These are phyloP conservation scores for Malus sylvestris DNA, from an alignment of 306 rosid species.

Conservation along the genomic window DNA sequence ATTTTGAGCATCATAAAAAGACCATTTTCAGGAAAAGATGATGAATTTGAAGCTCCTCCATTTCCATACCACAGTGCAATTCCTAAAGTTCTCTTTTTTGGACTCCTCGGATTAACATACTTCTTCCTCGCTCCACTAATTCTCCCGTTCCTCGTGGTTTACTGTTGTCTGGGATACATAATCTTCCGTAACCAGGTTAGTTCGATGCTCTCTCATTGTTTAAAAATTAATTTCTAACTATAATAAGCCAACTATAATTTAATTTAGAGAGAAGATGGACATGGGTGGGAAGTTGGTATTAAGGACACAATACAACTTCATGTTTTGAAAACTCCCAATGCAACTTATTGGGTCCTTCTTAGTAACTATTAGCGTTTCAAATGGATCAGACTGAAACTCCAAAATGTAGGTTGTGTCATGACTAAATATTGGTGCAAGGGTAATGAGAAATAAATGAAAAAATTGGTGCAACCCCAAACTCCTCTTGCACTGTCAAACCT, in stretches of 20 bases:
- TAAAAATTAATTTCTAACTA: neutral
- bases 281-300: neutral
- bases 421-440: neutral
- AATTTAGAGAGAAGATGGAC: neutral
- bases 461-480: neutral
- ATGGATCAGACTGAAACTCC: neutral
- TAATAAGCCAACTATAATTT: neutral
- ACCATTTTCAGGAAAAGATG: slow-evolving; percentile 24
- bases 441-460: neutral
- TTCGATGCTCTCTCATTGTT: neutral
- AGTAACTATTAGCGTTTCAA: neutral
- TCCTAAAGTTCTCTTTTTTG: slow-evolving; percentile 57
- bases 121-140: slow-evolving; percentile 67
- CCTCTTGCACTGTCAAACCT: neutral
- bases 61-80: slow-evolving; percentile 53
- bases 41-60: slow-evolving; percentile 56
- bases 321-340: neutral
- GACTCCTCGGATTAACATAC: slow-evolving; percentile 60
- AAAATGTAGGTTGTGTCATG: neutral
- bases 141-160: slow-evolving; percentile 68
- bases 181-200: slow-evolving; percentile 73
- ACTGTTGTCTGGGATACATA: slow-evolving; percentile 63
- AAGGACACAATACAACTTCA: neutral
- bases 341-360: neutral
- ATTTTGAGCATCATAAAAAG: slow-evolving; percentile 28